Evolutionary conservation across 2,329 filamentous ascomycete species (phyloP), one percentile per base, ranked within the genome.

Genomic region (Fusarium sp.): DNA sequence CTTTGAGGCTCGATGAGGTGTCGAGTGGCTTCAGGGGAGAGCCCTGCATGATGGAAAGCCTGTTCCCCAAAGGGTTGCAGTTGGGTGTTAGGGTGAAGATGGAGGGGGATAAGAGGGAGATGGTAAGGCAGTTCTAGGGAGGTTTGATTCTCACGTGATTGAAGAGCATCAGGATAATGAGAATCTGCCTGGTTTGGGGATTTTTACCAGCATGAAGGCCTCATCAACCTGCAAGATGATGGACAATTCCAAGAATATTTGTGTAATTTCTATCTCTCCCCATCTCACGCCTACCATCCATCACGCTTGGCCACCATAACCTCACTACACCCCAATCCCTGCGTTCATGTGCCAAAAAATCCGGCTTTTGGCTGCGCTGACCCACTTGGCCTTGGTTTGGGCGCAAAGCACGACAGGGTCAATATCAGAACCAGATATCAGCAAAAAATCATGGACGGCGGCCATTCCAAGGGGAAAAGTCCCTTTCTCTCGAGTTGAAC

Each of bases 371-470:
- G 54, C 61, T 69, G 22, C 50, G 66, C 65, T 33, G 63, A 68
- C 74, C 76, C 76, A 78, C 76, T 76, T 78, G 71, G 76, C 56
- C 68, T 63, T 69, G 61, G 64, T 50, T 78, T 77, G 63, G 74
- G 76, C 72, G 40, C 33, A 52, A 38, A 52, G 43, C 35, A 47
- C 47, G 32, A 43, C 45, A 54, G 61, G 57, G 62, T 27, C 56
- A 65, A 56, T 56, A 65, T 67, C 61, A 43, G 61, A 59, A 33
- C 32, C 40, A 66, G 45, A 67, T 54, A 45, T 54, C 47, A 22
- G 37, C 20, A 45, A 47, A 45, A 60, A 60, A 38, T 40, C 37
- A 50, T 54, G 20, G 33, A 35, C 14, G 33, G 32, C 32, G 32
- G 32, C 32, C 32, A 6, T 43, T 43, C 25, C 12, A n/a, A 35